These are phyloP conservation scores for Suhomyces vadensis DNA, from an alignment of 805 yeast genomes.

Conservation along the genomic window DNA sequence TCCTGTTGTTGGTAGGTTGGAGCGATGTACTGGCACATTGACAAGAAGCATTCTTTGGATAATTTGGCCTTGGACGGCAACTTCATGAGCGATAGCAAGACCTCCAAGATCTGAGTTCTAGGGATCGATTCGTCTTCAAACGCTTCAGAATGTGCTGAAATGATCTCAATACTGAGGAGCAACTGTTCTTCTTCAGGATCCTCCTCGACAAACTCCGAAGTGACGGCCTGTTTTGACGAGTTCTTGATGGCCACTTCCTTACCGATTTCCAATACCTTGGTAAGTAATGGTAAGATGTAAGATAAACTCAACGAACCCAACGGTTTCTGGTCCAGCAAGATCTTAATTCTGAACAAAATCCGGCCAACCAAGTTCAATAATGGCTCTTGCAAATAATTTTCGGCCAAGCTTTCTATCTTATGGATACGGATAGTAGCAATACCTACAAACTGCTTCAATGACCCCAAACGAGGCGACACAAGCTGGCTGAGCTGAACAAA, in stretches of 20 bases:
- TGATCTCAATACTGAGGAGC: conserved; percentile 70
- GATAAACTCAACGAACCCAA: conserved; percentile 68
- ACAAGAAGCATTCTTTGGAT: conserved; percentile 79
- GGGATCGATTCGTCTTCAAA: conserved; percentile 71
- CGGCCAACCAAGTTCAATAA: conserved; percentile 58
- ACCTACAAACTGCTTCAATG: conserved; percentile 57
- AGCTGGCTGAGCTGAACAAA: conserved; percentile 57
- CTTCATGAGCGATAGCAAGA: conserved; percentile 65
- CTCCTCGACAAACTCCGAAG: conserved; percentile 75
- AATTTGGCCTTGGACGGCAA: conserved; percentile 77
- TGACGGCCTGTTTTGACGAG: conserved; percentile 50
- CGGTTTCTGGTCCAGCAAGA: conserved; percentile 69
- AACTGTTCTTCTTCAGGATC: conserved; percentile 88
- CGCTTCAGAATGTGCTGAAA: conserved; percentile 65
- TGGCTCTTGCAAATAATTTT: conserved; percentile 50
- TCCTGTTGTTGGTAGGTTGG: conserved; percentile 59
- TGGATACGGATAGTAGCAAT: conserved; percentile 65
- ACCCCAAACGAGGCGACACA: conserved; percentile 53
- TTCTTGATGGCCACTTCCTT: conserved; percentile 54
- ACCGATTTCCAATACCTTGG: conserved; percentile 67
- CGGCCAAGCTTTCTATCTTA: conserved; percentile 47
- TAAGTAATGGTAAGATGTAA: conserved; percentile 74
- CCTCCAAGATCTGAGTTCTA: conserved; percentile 60
- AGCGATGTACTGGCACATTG: conserved; percentile 76
- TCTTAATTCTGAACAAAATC: conserved; percentile 72